phyloP scores from a whole-genome alignment of 2,329 filamentous ascomycete species.

The Aspergillus fumigatus region DNA sequence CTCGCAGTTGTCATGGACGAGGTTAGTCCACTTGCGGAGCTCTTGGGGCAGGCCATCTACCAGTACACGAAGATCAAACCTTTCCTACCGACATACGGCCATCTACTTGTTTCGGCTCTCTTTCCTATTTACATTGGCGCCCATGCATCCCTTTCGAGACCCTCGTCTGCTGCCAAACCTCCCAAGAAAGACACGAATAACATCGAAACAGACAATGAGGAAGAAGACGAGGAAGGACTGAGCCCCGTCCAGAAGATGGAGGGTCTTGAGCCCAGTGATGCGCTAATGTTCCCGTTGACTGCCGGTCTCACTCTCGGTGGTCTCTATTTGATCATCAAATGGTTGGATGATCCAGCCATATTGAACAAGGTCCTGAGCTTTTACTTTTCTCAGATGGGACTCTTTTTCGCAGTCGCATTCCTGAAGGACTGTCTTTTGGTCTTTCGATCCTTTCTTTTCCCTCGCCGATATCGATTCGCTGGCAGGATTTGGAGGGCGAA shows the following conservation, averaged over 20 bases:
- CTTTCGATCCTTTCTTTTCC: slow-evolving; percentile 65
- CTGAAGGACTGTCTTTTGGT: slow-evolving; percentile 68
- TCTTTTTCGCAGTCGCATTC: slow-evolving; percentile 71
- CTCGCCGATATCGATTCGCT: slow-evolving; percentile 58
- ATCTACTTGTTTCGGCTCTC: slow-evolving; percentile 65
- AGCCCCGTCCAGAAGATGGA: slow-evolving; percentile 57
- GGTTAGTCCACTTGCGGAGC: slow-evolving; percentile 34
- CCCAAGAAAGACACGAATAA: slow-evolving; percentile 42
- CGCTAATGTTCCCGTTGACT: slow-evolving; percentile 75
- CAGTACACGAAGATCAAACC: slow-evolving; percentile 42
- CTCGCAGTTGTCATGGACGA: slow-evolving; percentile 25
- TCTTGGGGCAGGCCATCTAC: slow-evolving; percentile 40
- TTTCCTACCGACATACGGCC: slow-evolving; percentile 53
- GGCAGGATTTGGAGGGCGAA: slow-evolving; percentile 48
- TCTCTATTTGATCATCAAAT: slow-evolving; percentile 86
- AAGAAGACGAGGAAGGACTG: slow-evolving; percentile 51
- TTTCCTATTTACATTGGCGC: slow-evolving; percentile 80
- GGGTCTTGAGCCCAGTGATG: slow-evolving; percentile 70
- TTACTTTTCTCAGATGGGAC: slow-evolving; percentile 76
- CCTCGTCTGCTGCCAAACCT: slow-evolving; percentile 69
- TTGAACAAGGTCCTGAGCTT: slow-evolving; percentile 77
- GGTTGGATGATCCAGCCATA: slow-evolving; percentile 73
- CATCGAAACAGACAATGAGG: slow-evolving; percentile 31
- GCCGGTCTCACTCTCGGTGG: slow-evolving; percentile 67
- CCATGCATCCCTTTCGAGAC: slow-evolving; percentile 78